Conservation (phyloP, 2,329 filamentous ascomycete species). For the Arthrinium puccinioides region DNA sequence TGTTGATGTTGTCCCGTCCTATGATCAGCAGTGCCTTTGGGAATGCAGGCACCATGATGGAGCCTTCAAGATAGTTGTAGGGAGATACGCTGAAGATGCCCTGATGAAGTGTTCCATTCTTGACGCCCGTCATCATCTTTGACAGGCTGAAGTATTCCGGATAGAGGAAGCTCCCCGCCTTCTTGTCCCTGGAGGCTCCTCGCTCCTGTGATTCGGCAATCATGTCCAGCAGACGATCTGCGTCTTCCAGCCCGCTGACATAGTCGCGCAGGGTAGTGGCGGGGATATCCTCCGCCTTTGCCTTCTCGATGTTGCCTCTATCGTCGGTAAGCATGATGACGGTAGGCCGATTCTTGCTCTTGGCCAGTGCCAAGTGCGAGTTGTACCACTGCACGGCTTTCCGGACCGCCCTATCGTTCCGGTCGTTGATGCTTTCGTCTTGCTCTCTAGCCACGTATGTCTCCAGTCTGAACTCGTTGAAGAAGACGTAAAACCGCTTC, state of each 20-base stretch:
- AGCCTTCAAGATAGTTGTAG: slow-evolving; percentile 96
- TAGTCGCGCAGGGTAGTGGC: slow-evolving; percentile 68
- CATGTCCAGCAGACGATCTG: slow-evolving; percentile 85
- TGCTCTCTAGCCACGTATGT: slow-evolving; percentile 71
- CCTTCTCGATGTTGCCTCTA: slow-evolving; percentile 76
- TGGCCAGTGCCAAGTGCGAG: slow-evolving; percentile 65
- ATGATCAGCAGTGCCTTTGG: slow-evolving; percentile 82
- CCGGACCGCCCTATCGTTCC: slow-evolving; percentile 88
- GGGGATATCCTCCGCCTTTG: slow-evolving; percentile 65
- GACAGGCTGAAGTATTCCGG: slow-evolving; percentile 85
- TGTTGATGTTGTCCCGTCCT: slow-evolving; percentile 92
- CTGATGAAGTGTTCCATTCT: slow-evolving; percentile 83
- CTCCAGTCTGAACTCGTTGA: slow-evolving; percentile 94
- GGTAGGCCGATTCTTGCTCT: slow-evolving; percentile 56
- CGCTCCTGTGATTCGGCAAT: slow-evolving; percentile 73
- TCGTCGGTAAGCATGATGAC: slow-evolving; percentile 95
- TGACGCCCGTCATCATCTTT: slow-evolving; percentile 89
- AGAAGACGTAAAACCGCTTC: slow-evolving; percentile 97
- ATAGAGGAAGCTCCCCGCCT: slow-evolving; percentile 66
- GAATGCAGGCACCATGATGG: slow-evolving; percentile 83
- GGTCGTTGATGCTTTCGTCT: slow-evolving; percentile 88
- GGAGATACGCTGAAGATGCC: slow-evolving; percentile 93
- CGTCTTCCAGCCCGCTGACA: slow-evolving; percentile 75
- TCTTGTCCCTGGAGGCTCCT: slow-evolving; percentile 55
- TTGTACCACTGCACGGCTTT: slow-evolving; percentile 85